Base-by-base conservation (phyloP, 495 filamentous ascomycete species). In the Massariosphaeria phaeospora region DNA sequence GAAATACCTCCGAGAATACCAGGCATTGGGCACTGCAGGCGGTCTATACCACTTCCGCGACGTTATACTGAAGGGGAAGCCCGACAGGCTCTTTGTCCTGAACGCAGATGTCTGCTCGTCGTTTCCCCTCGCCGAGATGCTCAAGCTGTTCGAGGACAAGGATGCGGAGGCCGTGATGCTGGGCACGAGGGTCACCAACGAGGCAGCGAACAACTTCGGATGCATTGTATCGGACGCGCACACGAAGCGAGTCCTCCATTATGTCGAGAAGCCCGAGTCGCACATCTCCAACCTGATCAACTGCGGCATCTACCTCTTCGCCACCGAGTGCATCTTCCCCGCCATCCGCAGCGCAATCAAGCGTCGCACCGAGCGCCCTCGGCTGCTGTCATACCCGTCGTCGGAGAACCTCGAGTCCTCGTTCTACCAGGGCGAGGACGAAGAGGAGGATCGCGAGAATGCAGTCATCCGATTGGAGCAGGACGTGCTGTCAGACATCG, bases 51-150 rank as follows among this genome's bases (percentile, higher is more conserved):
- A 99, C 76, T 99, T 99, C 80, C 89, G 93, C 67, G 93, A 99
- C 83, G 88, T 88, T 55, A 97, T 99, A 64, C 82, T 99, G 67
- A 96, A 96, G 75, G 91, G 91, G 59, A 83, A 84, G 59, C 93
- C 94, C 31, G 90, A 95, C 68, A 84, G 89, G 63, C 84, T 96
- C 75, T 95, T 99, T 66, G 93, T 99, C 42, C 78, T 99, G 67
- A 99, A 99, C 69, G 90, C 90, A 46, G 93, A 99, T 71, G 94
- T 99, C 53, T 99, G 93, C 84, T 99, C 93, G 77, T 96, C 89
- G 34, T 99, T 97, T 78, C 93, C 93, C 13, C 77, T 99, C 52
- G 86, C 83, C 54, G 88, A 97, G 70, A 99, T 96, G 91, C 82
- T 91, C 49, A 83, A 80, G 69, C 75, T 99, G 44, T 95, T 95